Base-by-base conservation (phyloP, 345 rosid genomes). In the Lepidium aucheri region DNA sequence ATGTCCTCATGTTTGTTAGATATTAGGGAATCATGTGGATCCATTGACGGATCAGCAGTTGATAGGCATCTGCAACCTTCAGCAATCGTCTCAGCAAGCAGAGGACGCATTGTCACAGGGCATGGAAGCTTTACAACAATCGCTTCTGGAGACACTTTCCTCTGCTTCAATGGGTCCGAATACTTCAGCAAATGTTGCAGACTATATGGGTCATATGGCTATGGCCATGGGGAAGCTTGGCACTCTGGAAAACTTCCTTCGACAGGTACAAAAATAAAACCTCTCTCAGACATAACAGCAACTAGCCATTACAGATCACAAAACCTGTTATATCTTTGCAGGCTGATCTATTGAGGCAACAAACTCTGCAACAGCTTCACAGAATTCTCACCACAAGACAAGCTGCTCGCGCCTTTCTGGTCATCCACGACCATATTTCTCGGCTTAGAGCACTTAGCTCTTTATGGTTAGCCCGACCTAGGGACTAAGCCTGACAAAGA, bases 71-170 rank as follows among this genome's bases (percentile, higher is more conserved):
- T 88, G 97, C 73, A 93, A 93, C 68, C 89, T 93, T 60, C 98
- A 86, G 74, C 96, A 86, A 57, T 90, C 98, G 12, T 90, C 98
- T n/a, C 96, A 86, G 47, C 98, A 93, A 78, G 96, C 94, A 9
- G 98, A 93, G 71, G 97, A 93, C 80, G 98, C 97, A 53, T 78
- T 93, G 51, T 93, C 97, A 40, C 97, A 93, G 63, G 98, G 98
- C 63, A 87, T 93, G 94, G 98, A 93, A 74, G 98, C 96, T 34
- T 42, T 93, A 74, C 98, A 93, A 65, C 98, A 93, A 70, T 80
- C 97, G 2, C 90, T 93, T 6, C 86, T 83, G 0, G 98, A 93
- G 63, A 86, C 88, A 2, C 86, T 93, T 55, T 83, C 97, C 12
- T 80, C 94, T 6, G 60, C 86, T 40, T 79, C 83, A 33, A 72